Base-by-base conservation (phyloP, 257 asterid species). In the Vinca minor region DNA sequence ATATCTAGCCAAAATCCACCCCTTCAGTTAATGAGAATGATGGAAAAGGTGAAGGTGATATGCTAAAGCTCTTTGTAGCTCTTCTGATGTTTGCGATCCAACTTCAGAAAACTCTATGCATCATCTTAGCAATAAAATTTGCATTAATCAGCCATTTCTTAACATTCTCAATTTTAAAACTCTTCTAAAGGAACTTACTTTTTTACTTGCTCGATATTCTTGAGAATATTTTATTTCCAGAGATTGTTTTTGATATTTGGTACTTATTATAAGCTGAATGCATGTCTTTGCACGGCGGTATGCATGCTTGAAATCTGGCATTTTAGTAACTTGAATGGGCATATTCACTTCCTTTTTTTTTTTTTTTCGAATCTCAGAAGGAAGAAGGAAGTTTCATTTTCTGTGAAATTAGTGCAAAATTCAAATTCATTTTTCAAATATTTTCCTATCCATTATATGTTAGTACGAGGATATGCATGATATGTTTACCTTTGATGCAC, bases 1-100 rank as follows among this genome's bases (percentile, higher is more conserved):
- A 66, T 62, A 61, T 69, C 66, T 72, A 42, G 69, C 73, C 70
- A 17, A 46, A 62, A 28, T 50, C n/a, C n/a, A n/a, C n/a, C n/a
- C n/a, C n/a, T n/a, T n/a, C 56, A 48, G 60, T 49, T 64, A 41
- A 66, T 62, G 71, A 71, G 58, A 69, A 75, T 55, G 74, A 60
- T 54, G 45, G 67, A 13, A 62, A 39, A 63, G 61, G 31, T 69
- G 79, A 67, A 81, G 95, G 91, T 86, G 70, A 71, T 56, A 56
- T 28, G 57, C 14, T 29, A 17, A 20, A 48, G 58, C 29, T 41
- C 25, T 17, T 29, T 28, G 59, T 39, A 28, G 44, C 42, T 23
- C 8, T 3, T 42, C 7, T 54, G 31, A 21, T 29, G 57, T 35
- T 50, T 26, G 12, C 41, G 48, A 23, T 34, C 50, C 25, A 1